These are phyloP conservation scores for Xerocomellus chrysenteron DNA, from an alignment of 768 basidiomycete genomes.

Conservation along the genomic window DNA sequence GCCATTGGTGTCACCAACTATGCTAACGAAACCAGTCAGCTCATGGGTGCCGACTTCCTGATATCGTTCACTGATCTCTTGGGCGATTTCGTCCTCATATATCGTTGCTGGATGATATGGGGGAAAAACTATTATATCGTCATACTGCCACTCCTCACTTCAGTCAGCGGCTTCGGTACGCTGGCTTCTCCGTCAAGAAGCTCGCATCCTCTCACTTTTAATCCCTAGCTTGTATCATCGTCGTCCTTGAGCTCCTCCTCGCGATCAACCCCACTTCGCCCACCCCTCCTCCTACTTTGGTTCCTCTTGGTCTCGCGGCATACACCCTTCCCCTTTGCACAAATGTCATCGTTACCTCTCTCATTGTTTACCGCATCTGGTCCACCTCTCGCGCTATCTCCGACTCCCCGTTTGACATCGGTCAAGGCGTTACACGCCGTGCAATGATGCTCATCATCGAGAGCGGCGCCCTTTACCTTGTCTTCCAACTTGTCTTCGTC, in stretches of 20 bases:
- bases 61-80: constrained; percentile 38
- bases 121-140: constrained; percentile 32
- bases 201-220: not conserved
- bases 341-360: constrained; percentile 41
- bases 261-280: constrained; percentile 29
- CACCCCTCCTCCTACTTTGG: constrained; percentile 34
- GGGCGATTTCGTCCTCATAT: constrained; percentile 37
- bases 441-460: constrained; percentile 40
- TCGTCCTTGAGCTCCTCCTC: constrained; percentile 30
- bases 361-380: constrained; percentile 44
- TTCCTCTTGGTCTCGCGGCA: constrained; percentile 37
- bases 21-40: constrained; percentile 31
- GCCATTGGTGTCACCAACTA: constrained; percentile 27
- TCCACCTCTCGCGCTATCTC: constrained; percentile 15
- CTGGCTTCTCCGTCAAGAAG: not conserved
- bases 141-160: constrained; percentile 34
- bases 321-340: constrained; percentile 41
- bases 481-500: constrained; percentile 41
- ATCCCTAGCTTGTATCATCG: constrained; percentile 31
- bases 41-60: constrained; percentile 36
- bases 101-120: constrained; percentile 46
- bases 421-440: constrained; percentile 15
- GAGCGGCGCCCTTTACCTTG: constrained; percentile 41
- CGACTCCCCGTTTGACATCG: constrained; percentile 10
- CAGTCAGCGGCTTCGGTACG: constrained; percentile 37